Percentiles rank a stretch among this genome's conserved stretches.
Conservation (phyloP, 2,329 filamentous ascomycete genomes). For the Cercospora canescens region DNA sequence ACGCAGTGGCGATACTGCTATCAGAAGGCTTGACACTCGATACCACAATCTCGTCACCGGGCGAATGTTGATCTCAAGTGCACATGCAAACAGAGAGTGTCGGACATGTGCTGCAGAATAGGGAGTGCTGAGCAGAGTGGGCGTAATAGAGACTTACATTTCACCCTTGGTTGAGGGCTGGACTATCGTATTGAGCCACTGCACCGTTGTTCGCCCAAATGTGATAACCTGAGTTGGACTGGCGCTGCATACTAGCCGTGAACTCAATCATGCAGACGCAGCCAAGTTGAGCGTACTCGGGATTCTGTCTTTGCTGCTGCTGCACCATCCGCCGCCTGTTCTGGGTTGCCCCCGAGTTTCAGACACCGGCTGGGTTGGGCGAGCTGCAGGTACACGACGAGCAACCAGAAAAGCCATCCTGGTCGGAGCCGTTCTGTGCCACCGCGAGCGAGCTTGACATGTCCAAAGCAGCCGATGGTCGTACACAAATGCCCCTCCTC, state of each 20-base stretch:
- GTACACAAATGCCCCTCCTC: neutral
- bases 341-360: neutral
- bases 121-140: neutral
- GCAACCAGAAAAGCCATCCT: neutral
- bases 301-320: too few relatives aligned
- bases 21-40: neutral
- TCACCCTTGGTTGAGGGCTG: neutral
- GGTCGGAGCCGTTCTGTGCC: neutral
- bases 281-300: neutral
- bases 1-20: neutral
- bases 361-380: neutral
- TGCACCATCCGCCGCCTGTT: neutral
- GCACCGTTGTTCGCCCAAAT: neutral
- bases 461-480: neutral
- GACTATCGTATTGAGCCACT: slow-evolving; percentile 1
- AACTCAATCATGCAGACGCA: neutral
- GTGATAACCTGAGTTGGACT: neutral
- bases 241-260: neutral
- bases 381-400: slow-evolving; percentile 6
- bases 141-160: neutral
- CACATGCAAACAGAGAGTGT: neutral
- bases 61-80: neutral
- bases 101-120: neutral
- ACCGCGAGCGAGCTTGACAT: neutral
- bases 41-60: neutral